These are phyloP conservation scores for Fusarium sp. DNA, from an alignment of 2,329 filamentous ascomycete species.

Conservation along the genomic window DNA sequence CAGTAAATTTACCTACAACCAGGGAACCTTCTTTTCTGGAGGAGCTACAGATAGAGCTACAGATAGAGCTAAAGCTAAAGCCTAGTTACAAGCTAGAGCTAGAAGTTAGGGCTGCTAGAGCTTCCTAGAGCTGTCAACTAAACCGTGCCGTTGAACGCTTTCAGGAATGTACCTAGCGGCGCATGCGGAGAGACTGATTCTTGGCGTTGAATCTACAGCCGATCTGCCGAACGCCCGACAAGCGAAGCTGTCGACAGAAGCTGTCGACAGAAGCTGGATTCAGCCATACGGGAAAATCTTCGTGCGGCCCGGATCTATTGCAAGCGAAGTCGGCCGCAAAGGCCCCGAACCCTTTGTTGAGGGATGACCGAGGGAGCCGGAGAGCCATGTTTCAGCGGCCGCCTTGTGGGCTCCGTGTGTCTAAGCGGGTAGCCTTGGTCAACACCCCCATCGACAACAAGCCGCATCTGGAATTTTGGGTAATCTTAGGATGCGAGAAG, in stretches of 20 bases:
- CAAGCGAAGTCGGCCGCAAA: neutral
- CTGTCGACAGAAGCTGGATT: neutral
- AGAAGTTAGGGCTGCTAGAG: neutral
- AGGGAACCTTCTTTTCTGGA: constrained; percentile 8
- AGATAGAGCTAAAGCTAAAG: neutral
- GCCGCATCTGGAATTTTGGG: constrained; percentile 36
- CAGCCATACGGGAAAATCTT: neutral
- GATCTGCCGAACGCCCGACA: neutral
- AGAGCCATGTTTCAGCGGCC: constrained; percentile 27
- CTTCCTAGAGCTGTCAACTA: constrained; percentile 4
- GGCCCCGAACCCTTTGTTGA: constrained; percentile 15
- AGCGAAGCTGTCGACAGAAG: neutral
- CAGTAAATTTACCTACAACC: neutral
- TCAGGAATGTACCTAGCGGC: constrained; percentile 21
- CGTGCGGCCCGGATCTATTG: neutral
- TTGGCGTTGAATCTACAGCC: constrained; percentile 12
- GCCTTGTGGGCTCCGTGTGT: neutral
- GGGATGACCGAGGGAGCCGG: constrained; percentile 21
- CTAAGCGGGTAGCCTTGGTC: neutral
- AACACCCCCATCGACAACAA: neutral
- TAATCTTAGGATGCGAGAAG: constrained; percentile 31
- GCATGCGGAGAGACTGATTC: constrained; percentile 18
- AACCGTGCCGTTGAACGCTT: constrained; percentile 17
- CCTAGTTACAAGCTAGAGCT: neutral
- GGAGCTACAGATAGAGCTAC: neutral